Evolutionary conservation across 495 filamentous ascomycete genomes (phyloP).

Genomic region (Aspergillus ellipticus): DNA sequence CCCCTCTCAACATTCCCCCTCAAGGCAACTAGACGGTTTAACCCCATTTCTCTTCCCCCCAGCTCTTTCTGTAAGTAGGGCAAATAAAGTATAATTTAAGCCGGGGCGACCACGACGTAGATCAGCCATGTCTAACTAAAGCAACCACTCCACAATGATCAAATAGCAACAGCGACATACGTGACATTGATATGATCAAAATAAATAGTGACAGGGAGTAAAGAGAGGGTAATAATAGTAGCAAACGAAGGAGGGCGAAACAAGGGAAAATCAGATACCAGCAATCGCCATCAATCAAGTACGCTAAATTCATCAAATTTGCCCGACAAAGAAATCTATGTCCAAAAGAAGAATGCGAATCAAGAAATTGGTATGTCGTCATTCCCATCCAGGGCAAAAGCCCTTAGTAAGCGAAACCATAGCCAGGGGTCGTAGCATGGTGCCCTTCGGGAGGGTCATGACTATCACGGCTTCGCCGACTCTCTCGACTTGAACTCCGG

Average conservation of each 20-base stretch:
- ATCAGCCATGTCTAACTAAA: no score
- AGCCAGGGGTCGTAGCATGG: constrained; percentile 38
- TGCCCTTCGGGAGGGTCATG: constrained; percentile 31
- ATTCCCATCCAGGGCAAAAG: not conserved
- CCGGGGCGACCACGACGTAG: no score
- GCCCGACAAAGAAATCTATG: constrained; percentile 12
- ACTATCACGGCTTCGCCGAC: constrained; percentile 24
- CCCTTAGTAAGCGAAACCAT: constrained; percentile 37
- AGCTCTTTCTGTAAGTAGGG: no score
- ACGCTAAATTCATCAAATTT: constrained; percentile 21
- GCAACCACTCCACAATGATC: not conserved
- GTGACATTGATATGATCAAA: not conserved
- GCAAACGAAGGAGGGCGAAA: not conserved
- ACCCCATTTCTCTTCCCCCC: no score
- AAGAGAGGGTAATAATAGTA: not conserved
- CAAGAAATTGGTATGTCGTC: constrained; percentile 5
- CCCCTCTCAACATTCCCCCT: no score
- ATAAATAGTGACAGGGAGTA: not conserved
- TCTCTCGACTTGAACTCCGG: constrained; percentile 38
- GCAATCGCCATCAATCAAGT: constrained; percentile 12
- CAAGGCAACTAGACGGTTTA: no score
- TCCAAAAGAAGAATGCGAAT: constrained; percentile 11
- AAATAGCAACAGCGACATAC: not conserved
- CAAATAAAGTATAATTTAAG: no score
- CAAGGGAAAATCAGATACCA: constrained; percentile 7